Evolutionary conservation across 225 moss, liverwort and hornwort species (phyloP).

Genomic region (Pseudisothecium myosuroides): DNA sequence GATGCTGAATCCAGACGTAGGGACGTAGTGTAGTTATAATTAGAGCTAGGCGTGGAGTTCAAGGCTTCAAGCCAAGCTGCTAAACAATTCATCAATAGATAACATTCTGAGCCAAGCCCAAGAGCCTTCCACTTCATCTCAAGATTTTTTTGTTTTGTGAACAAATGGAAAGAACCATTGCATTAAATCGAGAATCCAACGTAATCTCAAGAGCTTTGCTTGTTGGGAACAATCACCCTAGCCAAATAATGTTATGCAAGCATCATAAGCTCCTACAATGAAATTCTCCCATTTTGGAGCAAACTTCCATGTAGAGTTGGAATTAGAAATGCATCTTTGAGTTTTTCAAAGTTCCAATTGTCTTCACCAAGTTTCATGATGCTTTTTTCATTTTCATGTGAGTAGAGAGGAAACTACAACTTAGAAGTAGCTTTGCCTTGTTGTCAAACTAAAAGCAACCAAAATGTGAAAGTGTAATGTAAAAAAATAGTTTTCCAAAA

Average conservation of each 20-base stretch:
- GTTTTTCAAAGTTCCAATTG: not conserved
- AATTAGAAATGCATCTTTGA: not conserved
- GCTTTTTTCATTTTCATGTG: not conserved
- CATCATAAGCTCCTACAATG: not conserved
- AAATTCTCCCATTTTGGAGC: not conserved
- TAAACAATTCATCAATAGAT: not conserved
- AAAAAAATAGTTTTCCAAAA: not conserved
- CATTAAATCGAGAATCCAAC: too few species aligned
- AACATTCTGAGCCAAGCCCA: not conserved
- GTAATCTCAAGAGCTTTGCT: not conserved
- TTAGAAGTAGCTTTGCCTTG: not conserved
- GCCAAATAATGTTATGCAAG: not conserved
- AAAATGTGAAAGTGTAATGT: not conserved
- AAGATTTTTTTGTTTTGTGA: too few species aligned
- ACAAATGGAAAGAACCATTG: too few species aligned
- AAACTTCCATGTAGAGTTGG: fast-evolving
- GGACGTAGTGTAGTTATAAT: not conserved
- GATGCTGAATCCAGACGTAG: not conserved
- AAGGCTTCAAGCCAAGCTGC: not conserved
- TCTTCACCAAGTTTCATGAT: not conserved
- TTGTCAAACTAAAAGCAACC: not conserved
- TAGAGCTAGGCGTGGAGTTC: not conserved
- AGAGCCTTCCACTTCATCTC: not conserved
- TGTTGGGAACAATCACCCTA: not conserved
- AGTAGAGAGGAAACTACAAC: not conserved